A percentile compares a stretch with the other conserved stretches of the same genome.
Conservation (phyloP, 331 rosid species). For the Malus hybrid region DNA sequence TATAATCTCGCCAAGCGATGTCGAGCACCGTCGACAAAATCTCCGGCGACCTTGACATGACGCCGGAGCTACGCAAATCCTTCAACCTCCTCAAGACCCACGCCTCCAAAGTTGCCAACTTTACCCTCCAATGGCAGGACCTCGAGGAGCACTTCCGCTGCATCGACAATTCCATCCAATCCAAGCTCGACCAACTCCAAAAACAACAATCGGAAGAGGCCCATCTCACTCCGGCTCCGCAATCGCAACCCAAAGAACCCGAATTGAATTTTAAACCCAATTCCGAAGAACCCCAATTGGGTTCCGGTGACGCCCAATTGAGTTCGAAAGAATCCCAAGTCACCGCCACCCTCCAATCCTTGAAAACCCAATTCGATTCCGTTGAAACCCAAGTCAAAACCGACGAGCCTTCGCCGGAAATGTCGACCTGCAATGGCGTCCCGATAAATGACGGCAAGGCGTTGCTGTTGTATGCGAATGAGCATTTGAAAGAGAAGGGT, state of each 20-base stretch:
- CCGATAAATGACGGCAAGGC: conserved; percentile 17
- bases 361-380: background rate
- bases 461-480: conserved; percentile 10
- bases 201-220: background rate
- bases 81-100: conserved; percentile 36
- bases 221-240: background rate
- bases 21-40: conserved; percentile 2
- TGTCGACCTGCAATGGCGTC: conserved; percentile 1
- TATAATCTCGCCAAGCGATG: background rate
- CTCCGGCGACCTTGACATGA: background rate
- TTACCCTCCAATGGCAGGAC: conserved; percentile 41
- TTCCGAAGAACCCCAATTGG: background rate
- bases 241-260: background rate
- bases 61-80: conserved; percentile 17
- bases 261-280: background rate
- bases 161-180: conserved; percentile 19
- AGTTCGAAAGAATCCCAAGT: background rate
- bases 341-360: background rate
- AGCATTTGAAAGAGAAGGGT: conserved; percentile 14
- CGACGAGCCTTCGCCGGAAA: background rate
- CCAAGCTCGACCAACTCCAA: conserved; percentile 10
- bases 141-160: conserved; percentile 27
- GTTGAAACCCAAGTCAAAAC: background rate
- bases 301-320: background rate
- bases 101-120: conserved; percentile 34